phyloP scores from a whole-genome alignment of 2,329 filamentous ascomycete genomes.

The Penicillium crustosum region DNA sequence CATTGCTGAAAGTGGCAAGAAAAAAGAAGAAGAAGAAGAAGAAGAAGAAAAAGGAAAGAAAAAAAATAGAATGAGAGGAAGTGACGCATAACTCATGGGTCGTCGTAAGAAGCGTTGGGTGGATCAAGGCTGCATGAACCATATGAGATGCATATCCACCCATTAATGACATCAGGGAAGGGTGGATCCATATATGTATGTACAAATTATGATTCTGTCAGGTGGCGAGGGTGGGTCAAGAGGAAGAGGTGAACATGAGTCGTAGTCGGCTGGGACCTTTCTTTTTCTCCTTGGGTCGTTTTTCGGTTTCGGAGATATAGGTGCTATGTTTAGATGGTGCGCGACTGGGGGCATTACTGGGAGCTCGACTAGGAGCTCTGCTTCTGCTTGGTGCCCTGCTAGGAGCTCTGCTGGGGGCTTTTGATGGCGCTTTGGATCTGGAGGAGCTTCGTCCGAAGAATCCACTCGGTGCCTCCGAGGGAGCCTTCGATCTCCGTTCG shows the following conservation, averaged over 20 bases:
- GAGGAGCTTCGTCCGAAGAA: slow-evolving; percentile 24
- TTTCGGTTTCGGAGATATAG: slow-evolving; percentile 28
- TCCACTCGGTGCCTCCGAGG: slow-evolving; percentile 20
- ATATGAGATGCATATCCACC: neutral
- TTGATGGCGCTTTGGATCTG: slow-evolving; percentile 25
- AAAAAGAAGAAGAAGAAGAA: neutral
- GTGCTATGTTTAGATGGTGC: slow-evolving; percentile 25
- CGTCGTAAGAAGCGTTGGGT: neutral
- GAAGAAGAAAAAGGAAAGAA: neutral
- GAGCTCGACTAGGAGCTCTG: slow-evolving; percentile 12
- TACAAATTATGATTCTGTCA: slow-evolving; percentile 9
- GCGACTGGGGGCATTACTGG: slow-evolving; percentile 14
- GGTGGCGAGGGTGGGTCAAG: neutral
- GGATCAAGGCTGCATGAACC: neutral
- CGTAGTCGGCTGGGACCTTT: slow-evolving; percentile 43
- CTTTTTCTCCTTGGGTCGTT: slow-evolving; percentile 34
- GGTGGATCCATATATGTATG: slow-evolving; percentile 33
- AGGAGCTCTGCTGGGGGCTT: slow-evolving; percentile 19
- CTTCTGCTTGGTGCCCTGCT: slow-evolving; percentile 13
- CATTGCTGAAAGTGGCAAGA: neutral
- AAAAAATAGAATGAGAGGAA: neutral
- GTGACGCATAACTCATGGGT: neutral
- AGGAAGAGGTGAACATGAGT: slow-evolving; percentile 36
- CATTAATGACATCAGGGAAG: neutral
- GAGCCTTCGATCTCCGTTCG: slow-evolving; percentile 20